These are phyloP conservation scores for Suillus bovinus DNA, from an alignment of 768 basidiomycete species.

Conservation along the genomic window DNA sequence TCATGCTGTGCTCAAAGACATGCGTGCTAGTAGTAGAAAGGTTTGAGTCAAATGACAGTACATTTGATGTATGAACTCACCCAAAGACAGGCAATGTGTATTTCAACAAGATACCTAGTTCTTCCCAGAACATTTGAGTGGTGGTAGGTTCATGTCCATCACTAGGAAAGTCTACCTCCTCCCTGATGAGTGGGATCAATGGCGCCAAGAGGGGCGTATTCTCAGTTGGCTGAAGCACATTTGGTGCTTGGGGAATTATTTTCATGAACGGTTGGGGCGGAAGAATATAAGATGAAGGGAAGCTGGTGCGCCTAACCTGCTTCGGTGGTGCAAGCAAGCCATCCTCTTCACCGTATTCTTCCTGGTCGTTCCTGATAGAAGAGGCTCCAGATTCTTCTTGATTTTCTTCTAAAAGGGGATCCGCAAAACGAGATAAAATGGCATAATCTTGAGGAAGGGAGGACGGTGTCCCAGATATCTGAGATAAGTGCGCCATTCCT, in stretches of 20 bases:
- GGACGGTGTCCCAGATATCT: constrained; percentile 34
- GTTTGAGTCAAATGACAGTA: neutral
- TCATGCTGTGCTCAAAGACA: constrained; percentile 82
- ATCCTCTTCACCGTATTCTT: neutral
- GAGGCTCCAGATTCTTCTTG: constrained; percentile 8
- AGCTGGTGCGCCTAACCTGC: constrained; percentile 22
- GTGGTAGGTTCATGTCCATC: constrained; percentile 29
- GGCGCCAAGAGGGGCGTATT: constrained; percentile 58
- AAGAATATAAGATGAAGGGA: constrained; percentile 35
- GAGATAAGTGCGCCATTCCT: neutral
- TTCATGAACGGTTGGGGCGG: constrained; percentile 20
- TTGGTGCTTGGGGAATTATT: constrained; percentile 25
- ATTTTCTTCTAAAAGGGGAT: constrained; percentile 7
- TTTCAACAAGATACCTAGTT: constrained; percentile 54
- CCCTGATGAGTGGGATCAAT: constrained; percentile 52
- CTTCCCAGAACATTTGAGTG: constrained; percentile 49
- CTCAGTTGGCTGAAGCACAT: constrained; percentile 35
- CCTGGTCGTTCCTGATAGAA: constrained; percentile 8
- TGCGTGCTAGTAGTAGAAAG: constrained; percentile 59
- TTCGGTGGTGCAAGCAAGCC: neutral
- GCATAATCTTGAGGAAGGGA: constrained; percentile 66
- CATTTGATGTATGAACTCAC: constrained; percentile 40
- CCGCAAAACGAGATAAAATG: constrained; percentile 51
- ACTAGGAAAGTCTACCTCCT: constrained; percentile 32
- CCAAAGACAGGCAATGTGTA: constrained; percentile 77